Base-by-base conservation (phyloP, 495 filamentous ascomycete genomes). In the Collariella sp. region DNA sequence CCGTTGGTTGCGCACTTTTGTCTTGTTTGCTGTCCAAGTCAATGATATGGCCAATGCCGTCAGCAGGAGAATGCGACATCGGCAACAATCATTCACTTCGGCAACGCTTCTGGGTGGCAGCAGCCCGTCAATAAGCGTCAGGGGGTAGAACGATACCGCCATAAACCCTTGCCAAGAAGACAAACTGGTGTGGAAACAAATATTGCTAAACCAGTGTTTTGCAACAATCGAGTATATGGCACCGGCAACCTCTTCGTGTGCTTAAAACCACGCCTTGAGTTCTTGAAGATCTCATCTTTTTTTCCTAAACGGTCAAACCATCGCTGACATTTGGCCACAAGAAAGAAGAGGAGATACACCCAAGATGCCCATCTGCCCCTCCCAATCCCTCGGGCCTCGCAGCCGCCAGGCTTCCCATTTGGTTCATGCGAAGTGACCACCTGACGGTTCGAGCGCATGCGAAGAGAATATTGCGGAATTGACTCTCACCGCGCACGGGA, bases 41-140 rank as follows among this genome's bases (percentile, higher is more conserved):
- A 16, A 31, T 20, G 46, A 36, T 39, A 39, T 33, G 46, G 18
- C 44, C 52, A 48, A 55, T 55, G 12, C 52, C 26, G 39, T 45
- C 29, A 34, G 47, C 22, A 45, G 19, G 23, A 22, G 41, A 34
- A 51, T 43, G 35, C 39, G 16, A 36, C 48, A 26, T 40, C 54
- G 54, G 41, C 45, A 38, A 16, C 6, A 29, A 23, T 35, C 13
- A 13, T 16, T 38, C 34, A 18, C 20, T 29, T 45, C 42, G 40
- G 51, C 40, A 38, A 40, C 48, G 41, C 48, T 51, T 51, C 24
- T 33, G 48, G 48, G 18, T 29, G 22, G 4, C 34, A 20, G 22
- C 11, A 12, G 10, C 35, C 35, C n/a, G 13, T 4, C 9, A 40
- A 18, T 6, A 18, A 18, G 38, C 15, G n/a, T 40, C 5, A n/a